Conservation (phyloP, 2,329 filamentous ascomycete genomes). For the Xylaria sp. region DNA sequence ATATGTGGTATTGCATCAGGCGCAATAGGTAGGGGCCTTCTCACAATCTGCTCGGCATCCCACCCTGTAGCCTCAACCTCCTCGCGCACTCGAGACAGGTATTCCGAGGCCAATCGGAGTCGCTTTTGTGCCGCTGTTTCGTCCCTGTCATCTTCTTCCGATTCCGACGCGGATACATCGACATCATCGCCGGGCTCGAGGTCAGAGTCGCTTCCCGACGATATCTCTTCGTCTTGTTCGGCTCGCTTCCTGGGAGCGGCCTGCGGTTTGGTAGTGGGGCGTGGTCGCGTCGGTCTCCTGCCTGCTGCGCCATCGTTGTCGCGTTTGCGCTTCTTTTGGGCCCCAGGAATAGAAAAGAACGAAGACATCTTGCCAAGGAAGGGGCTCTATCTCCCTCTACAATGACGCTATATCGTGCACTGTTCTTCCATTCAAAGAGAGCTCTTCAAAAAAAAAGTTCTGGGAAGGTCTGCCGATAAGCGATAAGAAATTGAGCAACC, state of each 20-base stretch:
- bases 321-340: constrained; percentile 91
- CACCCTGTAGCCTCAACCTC: constrained; percentile 84
- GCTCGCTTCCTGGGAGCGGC: constrained; percentile 58
- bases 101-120: constrained; percentile 87
- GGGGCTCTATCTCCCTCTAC: constrained; percentile 42
- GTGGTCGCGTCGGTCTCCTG: constrained; percentile 66
- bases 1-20: neutral
- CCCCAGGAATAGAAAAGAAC: constrained; percentile 90
- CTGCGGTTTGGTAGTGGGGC: constrained; percentile 55
- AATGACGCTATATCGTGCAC: constrained; percentile 24
- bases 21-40: constrained; percentile 19
- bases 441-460: constrained; percentile 40
- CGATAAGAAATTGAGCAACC: constrained; percentile 29
- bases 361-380: constrained; percentile 76
- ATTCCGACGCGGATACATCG: constrained; percentile 59
- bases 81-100: constrained; percentile 87
- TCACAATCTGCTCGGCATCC: constrained; percentile 84
- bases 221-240: constrained; percentile 69
- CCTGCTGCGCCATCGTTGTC: constrained; percentile 66
- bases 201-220: constrained; percentile 81
- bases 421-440: constrained; percentile 18
- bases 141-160: constrained; percentile 74
- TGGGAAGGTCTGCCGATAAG: constrained; percentile 38
- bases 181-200: constrained; percentile 69
- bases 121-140: constrained; percentile 93